Percentiles rank a stretch among this genome's conserved stretches.
These are phyloP conservation scores for Ceratobasidium sp. DNA, from an alignment of 1,284 basidiomycete species.

Conservation along the genomic window DNA sequence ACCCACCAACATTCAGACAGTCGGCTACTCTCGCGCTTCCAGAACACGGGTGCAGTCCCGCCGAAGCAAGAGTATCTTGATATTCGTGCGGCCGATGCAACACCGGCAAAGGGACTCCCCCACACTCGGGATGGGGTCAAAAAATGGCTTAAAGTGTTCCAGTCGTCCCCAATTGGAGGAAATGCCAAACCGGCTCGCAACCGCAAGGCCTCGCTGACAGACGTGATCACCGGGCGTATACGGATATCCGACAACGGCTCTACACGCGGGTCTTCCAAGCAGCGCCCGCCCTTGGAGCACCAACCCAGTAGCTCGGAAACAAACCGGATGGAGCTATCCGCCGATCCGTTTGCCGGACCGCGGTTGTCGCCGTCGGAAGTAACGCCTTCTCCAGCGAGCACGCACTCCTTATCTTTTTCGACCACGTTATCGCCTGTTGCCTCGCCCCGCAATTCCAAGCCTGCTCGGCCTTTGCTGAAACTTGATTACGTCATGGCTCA, in stretches of 20 bases:
- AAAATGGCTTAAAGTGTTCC: constrained; percentile 69
- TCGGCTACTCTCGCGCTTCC: constrained; percentile 62
- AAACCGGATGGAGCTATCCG: constrained; percentile 40
- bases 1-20: constrained; percentile 72
- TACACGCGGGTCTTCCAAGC: constrained; percentile 14
- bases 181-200: constrained; percentile 36
- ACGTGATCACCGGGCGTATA: constrained; percentile 32
- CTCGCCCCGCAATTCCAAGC: constrained; percentile 22
- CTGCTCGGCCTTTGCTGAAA: constrained; percentile 3
- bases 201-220: constrained; percentile 40
- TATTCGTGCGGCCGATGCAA: constrained; percentile 9
- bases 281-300: constrained; percentile 18
- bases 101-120: constrained; percentile 58
- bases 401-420: constrained; percentile 31
- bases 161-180: constrained; percentile 42
- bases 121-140: constrained; percentile 74
- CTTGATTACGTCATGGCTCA: constrained; percentile 25
- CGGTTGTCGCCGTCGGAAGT: constrained; percentile 34
- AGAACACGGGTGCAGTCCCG: constrained; percentile 36
- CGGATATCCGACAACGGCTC: constrained; percentile 42
- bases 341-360: constrained; percentile 43
- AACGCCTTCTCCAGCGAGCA: constrained; percentile 34
- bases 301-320: constrained; percentile 19
- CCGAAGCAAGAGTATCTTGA: constrained; percentile 37
- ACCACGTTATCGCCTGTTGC: constrained; percentile 1